A percentile compares a stretch with the other conserved stretches of the same genome.
These are phyloP conservation scores for Candida khao-thaluensis DNA, from an alignment of 805 yeast genomes.

Conservation along the genomic window DNA sequence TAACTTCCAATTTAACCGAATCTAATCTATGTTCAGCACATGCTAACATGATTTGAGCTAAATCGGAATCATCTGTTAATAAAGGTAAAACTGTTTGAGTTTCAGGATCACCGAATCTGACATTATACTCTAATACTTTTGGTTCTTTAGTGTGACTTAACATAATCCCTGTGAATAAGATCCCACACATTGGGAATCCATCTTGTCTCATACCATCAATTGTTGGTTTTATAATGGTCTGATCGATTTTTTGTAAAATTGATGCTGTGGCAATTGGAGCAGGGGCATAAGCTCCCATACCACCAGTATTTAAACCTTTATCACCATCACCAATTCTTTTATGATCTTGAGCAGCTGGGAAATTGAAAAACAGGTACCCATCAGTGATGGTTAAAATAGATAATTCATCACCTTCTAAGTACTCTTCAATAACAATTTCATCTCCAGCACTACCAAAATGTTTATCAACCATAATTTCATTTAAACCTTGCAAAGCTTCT, in stretches of 20 bases:
- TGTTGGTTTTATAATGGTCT: conserved; percentile 81
- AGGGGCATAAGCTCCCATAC: conserved; percentile 99
- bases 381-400: conserved; percentile 89
- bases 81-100: conserved; percentile 95
- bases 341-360: conserved; percentile 98
- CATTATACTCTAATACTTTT: conserved; percentile 93
- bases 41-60: conserved; percentile 89
- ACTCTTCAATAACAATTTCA: conserved; percentile 91
- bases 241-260: conserved; percentile 66
- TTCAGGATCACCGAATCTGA: conserved; percentile 99
- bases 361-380: conserved; percentile 85
- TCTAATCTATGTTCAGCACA: conserved; percentile 94
- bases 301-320: conserved; percentile 95
- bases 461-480: conserved; percentile 84
- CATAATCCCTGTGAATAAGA: conserved; percentile 93
- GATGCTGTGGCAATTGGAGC: conserved; percentile 90
- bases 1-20: conserved; percentile 61
- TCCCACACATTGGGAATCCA: conserved; percentile 93
- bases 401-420: conserved; percentile 93
- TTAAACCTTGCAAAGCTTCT: conserved; percentile 83
- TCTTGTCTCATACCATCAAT: conserved; percentile 95
- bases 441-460: conserved; percentile 94
- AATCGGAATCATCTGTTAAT: conserved; percentile 78
- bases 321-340: conserved; percentile 94
- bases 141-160: conserved; percentile 79